These are phyloP conservation scores for Lentinus tigrinus DNA, from an alignment of 768 basidiomycete genomes.

Conservation along the genomic window DNA sequence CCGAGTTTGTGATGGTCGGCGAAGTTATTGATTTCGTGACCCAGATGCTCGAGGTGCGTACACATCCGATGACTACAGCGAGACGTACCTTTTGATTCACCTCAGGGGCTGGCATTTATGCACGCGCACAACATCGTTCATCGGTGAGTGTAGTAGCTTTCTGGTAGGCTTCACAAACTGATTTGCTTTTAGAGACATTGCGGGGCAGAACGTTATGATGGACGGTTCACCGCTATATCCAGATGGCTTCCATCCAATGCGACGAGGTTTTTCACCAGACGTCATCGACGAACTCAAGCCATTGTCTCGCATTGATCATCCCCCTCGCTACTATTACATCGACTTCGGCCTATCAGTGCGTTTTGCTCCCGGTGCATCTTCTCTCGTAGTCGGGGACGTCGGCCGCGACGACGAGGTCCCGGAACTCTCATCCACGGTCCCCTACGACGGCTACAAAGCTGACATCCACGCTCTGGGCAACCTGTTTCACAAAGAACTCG, in stretches of 20 bases:
- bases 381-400: slow-evolving; percentile 12
- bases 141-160: slow-evolving; percentile 19
- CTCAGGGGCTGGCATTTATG: slow-evolving; percentile 20
- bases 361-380: slow-evolving; percentile 11
- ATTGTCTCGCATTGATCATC: slow-evolving; percentile 31
- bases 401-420: slow-evolving; percentile 25
- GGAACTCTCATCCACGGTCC: slow-evolving; percentile 19
- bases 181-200: slow-evolving; percentile 14
- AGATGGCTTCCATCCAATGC: slow-evolving; percentile 21
- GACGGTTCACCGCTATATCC: slow-evolving; percentile 19
- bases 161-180: no score
- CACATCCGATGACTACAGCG: no score
- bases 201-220: slow-evolving; percentile 22
- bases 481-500: slow-evolving; percentile 20
- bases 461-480: slow-evolving; percentile 29
- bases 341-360: slow-evolving; percentile 23
- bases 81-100: no score
- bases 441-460: slow-evolving; percentile 26
- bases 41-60: slow-evolving; percentile 6
- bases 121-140: slow-evolving; percentile 18
- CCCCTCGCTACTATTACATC: slow-evolving; percentile 31
- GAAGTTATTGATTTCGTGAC: slow-evolving; percentile 18
- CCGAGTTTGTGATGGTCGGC: slow-evolving; percentile 4
- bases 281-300: slow-evolving; percentile 31
- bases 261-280: slow-evolving; percentile 27